phyloP scores from a whole-genome alignment of 1,139 yeast species.

The Diutina neorugosa region DNA sequence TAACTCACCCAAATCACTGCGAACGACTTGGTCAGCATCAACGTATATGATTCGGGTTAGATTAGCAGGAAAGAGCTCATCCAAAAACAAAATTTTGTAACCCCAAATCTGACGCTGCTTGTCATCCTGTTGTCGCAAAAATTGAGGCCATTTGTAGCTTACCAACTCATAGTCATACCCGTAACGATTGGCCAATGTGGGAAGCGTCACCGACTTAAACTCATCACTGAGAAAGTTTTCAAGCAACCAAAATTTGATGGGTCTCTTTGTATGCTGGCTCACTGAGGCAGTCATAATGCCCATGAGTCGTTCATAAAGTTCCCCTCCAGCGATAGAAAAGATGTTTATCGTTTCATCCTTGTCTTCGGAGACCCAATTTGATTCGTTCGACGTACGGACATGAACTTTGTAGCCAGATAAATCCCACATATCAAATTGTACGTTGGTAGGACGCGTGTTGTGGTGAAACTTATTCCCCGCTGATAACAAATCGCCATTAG shows the following conservation, averaged over 20 bases:
- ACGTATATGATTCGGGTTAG: conserved; percentile 70
- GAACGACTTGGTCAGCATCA: conserved; percentile 72
- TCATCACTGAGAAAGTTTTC: conserved; percentile 68
- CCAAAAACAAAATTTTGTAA: conserved; percentile 74
- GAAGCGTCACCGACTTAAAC: conserved; percentile 45
- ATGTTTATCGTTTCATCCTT: conserved; percentile 43
- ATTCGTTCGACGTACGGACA: neutral
- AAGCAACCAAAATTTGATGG: conserved; percentile 79
- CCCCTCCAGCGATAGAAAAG: conserved; percentile 76
- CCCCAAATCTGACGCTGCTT: conserved; percentile 81
- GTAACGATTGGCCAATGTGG: conserved; percentile 43
- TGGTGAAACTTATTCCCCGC: conserved; percentile 19
- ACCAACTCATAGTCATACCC: conserved; percentile 61
- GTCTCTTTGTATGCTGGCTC: conserved; percentile 43
- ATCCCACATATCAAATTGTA: neutral
- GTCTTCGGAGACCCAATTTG: neutral
- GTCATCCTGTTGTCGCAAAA: conserved; percentile 71
- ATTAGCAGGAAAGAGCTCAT: conserved; percentile 73
- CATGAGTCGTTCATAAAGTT: conserved; percentile 58
- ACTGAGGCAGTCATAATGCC: conserved; percentile 76
- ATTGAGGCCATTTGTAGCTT: conserved; percentile 83
- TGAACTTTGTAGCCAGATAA: neutral
- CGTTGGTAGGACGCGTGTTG: conserved; percentile 9
- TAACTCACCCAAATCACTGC: conserved; percentile 62
- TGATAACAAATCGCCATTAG: conserved; percentile 19